phyloP scores from a whole-genome alignment of 768 basidiomycete species.

The Lactifluus hygrophoroides region DNA sequence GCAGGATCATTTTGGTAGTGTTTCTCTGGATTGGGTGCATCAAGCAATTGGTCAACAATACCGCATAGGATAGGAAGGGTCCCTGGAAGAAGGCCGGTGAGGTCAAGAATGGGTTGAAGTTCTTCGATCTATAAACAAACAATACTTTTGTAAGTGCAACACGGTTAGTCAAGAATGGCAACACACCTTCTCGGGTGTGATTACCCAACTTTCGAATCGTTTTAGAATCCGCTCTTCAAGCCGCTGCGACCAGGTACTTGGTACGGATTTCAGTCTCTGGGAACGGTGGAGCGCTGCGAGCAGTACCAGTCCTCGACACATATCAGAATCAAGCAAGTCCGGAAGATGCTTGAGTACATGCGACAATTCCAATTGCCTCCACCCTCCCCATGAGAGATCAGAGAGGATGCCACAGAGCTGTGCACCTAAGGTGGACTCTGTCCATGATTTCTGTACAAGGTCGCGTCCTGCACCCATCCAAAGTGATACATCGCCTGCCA shows the following conservation, averaged over 20 bases:
- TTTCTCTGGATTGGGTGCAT: constrained; percentile 20
- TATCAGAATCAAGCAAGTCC: constrained; percentile 38
- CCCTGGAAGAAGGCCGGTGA: constrained; percentile 44
- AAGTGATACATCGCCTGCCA: constrained; percentile 36
- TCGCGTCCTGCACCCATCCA: constrained; percentile 40
- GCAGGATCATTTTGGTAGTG: constrained; percentile 30
- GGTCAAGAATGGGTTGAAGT: constrained; percentile 44
- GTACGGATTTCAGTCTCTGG: constrained; percentile 49
- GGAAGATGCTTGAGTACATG: constrained; percentile 44
- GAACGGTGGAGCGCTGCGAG: constrained; percentile 39
- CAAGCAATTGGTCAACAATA: constrained; percentile 38
- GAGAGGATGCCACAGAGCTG: constrained; percentile 53
- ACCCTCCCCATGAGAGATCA: constrained; percentile 66
- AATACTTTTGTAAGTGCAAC: neutral
- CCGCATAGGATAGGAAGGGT: constrained; percentile 35
- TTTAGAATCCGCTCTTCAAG: constrained; percentile 42
- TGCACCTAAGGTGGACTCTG: constrained; percentile 35
- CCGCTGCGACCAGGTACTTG: constrained; percentile 49
- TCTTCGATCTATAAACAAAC: constrained; percentile 35
- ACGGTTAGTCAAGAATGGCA: neutral
- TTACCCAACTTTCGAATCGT: constrained; percentile 36
- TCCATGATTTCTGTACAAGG: constrained; percentile 46
- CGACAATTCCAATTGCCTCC: constrained; percentile 62
- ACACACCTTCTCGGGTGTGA: constrained; percentile 34
- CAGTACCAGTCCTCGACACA: constrained; percentile 37